Evolutionary conservation across 306 rosid genomes (phyloP).

Genomic region (Malus orientalis): DNA sequence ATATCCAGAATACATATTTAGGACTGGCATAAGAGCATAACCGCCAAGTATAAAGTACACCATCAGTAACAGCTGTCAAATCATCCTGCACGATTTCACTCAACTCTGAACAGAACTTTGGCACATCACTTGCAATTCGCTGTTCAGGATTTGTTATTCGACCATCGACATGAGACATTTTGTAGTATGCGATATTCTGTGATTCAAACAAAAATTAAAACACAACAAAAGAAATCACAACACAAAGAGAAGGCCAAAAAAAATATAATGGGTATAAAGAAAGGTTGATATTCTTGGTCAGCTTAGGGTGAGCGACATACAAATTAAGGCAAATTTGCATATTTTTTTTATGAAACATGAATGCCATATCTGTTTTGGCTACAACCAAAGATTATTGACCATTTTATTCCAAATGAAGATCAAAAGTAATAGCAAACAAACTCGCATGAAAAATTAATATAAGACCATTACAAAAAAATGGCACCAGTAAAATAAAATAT

Average conservation of each 20-base stretch:
- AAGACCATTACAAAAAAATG: not conserved
- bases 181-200: constrained; percentile 97
- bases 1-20: constrained; percentile 91
- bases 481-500: not conserved
- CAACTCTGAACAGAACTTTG: constrained; percentile 89
- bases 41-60: constrained; percentile 88
- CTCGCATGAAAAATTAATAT: not conserved
- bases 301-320: not conserved
- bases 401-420: not conserved
- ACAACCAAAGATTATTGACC: not conserved
- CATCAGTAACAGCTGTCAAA: constrained; percentile 85
- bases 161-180: constrained; percentile 91
- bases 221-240: not conserved
- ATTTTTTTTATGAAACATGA: not conserved
- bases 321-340: not conserved
- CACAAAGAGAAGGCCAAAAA: not conserved
- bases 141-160: constrained; percentile 96
- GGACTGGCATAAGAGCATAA: constrained; percentile 99
- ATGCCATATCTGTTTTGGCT: not conserved
- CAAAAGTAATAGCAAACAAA: not conserved
- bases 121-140: constrained; percentile 93
- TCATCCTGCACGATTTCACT: constrained; percentile 98
- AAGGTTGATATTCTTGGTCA: not conserved
- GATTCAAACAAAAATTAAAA: constrained; percentile 28
- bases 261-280: not conserved